Evolutionary conservation across 352 stramenopile species (phyloP), one percentile per base, ranked within the genome.

Genomic region (Phytopythium delawarense): DNA sequence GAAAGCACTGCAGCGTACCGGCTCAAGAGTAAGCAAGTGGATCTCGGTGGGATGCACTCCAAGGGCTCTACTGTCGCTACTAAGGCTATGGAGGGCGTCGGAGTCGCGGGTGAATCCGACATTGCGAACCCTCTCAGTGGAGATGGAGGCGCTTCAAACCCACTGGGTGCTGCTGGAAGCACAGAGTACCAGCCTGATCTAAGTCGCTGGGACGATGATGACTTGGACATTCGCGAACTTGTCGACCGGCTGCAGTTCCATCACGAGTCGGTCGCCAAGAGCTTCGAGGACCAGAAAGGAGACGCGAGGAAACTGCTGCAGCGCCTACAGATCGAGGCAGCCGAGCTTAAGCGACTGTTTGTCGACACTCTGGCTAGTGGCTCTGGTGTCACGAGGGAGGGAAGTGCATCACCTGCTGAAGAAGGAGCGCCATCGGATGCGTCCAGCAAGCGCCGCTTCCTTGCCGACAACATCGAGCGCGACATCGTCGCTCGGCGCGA

Each of bases 191-290:
- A 84, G 15, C 65, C 79, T 16, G 79, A 91, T 21, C 72, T 91
- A 18, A 72, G 60, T 5, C 76, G 78, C 1, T 92, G 85, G 83
- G 77, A 87, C 49, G 81, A 92, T 25, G 85, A 94, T 64, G 83
- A 91, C 34, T 32, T 91, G 45, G 83, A 89, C 25, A 52, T 94
- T 8, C 81, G 83, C 5, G 81, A 92, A 25, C 75, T 94, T 1
- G 72, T 92, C 0, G 83, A 94, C 49, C 74, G 83, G 23, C 57
- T 94, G 44, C 83, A 92, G 57, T 85, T 82, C 44, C 83, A 94
- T 52, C 85, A 94, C 61, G 85, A 94, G 55, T 72, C 75, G 4
- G 81, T 91, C 25, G 69, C 79, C 8, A 92, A 91, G 60, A 80
- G 62, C 35, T 92, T 92, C 30, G 78, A 91, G 32, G 75, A 91